These are phyloP conservation scores for Cicer pinnatifidum DNA, from an alignment of 306 rosid genomes.

Conservation along the genomic window DNA sequence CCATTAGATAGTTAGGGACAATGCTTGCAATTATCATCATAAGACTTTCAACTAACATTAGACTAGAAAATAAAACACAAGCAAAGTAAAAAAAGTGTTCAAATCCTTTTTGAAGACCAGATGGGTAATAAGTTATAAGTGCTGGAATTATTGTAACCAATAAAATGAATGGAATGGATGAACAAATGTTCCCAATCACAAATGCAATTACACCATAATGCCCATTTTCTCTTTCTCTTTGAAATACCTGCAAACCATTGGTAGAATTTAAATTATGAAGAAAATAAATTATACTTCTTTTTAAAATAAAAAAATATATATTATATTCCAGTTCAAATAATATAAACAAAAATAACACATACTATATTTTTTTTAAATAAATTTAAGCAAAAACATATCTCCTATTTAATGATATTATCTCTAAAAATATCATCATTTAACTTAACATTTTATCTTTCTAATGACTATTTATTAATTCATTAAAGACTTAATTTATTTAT, in stretches of 20 bases:
- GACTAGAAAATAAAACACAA: slow-evolving; percentile 50
- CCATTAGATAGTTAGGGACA: slow-evolving; percentile 75
- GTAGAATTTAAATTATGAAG: not conserved
- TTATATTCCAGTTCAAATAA: no score
- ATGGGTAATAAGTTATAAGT: slow-evolving; percentile 52
- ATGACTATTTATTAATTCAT: no score
- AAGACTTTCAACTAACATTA: slow-evolving; percentile 74
- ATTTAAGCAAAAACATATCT: no score
- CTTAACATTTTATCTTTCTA: no score
- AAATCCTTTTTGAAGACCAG: slow-evolving; percentile 58
- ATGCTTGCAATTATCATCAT: slow-evolving; percentile 79
- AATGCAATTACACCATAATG: slow-evolving; percentile 66
- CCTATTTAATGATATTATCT: no score
- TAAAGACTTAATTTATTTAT: no score
- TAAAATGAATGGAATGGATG: slow-evolving; percentile 57
- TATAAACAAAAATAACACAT: no score
- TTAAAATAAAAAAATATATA: no score
- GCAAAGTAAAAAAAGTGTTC: slow-evolving; percentile 56
- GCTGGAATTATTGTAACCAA: slow-evolving; percentile 62
- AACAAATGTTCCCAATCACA: slow-evolving; percentile 66
- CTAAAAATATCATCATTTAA: no score
- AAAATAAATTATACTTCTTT: not conserved
- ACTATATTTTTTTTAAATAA: no score
- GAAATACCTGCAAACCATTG: slow-evolving; percentile 52
- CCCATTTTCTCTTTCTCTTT: slow-evolving; percentile 70